A percentile compares a stretch with the other conserved stretches of the same genome.
phyloP scores from a whole-genome alignment of 108 stramenopile genomes.

The Pseudonitzschia pungens region DNA sequence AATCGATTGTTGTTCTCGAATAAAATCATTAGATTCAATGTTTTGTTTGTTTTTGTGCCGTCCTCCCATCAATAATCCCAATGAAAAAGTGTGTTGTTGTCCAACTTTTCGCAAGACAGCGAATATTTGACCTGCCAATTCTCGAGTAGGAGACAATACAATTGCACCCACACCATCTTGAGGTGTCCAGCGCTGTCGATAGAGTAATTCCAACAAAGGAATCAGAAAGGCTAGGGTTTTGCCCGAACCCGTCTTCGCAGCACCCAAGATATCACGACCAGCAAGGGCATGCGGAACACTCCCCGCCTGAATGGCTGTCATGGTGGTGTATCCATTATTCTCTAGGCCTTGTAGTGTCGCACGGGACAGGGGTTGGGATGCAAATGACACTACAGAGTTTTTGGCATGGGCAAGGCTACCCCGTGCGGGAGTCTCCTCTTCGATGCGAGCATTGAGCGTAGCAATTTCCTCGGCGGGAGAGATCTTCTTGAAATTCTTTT shows the following conservation, averaged over 20 bases:
- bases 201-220: conserved; percentile 87
- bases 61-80: conserved; percentile 96
- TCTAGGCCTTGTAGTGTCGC: conserved; percentile 75
- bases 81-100: conserved; percentile 85
- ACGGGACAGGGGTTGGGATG: conserved; percentile 69
- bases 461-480: conserved; percentile 47
- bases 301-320: conserved; percentile 92
- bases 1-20: conserved; percentile 84
- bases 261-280: conserved; percentile 92
- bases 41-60: conserved; percentile 28
- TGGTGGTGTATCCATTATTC: conserved; percentile 72
- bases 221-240: conserved; percentile 92
- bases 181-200: conserved; percentile 66
- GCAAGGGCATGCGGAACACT: conserved; percentile 92
- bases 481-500: conserved; percentile 13
- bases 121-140: conserved; percentile 98
- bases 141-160: conserved; percentile 97
- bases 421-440: conserved; percentile 62
- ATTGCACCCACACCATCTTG: conserved; percentile 93
- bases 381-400: conserved; percentile 62
- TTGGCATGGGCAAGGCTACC: conserved; percentile 69
- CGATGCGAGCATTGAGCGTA: conserved; percentile 49
- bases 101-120: conserved; percentile 90
- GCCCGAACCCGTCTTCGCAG: conserved; percentile 93
- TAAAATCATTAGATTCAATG: conserved; percentile 86